Evolutionary conservation across 805 yeast genomes (phyloP).

Genomic region (Hanseniaspora pseudoguilliermondii): DNA sequence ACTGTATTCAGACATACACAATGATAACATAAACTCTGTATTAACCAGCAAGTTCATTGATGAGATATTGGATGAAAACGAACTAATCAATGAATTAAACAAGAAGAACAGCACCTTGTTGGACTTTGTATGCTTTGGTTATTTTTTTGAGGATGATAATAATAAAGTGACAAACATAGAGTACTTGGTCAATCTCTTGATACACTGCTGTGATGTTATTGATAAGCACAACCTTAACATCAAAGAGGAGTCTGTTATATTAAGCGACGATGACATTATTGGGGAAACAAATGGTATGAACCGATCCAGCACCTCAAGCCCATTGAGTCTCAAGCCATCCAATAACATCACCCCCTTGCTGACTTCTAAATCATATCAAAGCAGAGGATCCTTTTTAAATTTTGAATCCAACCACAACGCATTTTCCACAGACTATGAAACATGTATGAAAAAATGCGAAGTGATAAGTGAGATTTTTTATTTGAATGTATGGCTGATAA

Average conservation of each 20-base stretch:
- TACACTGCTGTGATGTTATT: slow-evolving; percentile 21
- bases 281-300: background rate
- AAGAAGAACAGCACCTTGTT: slow-evolving; percentile 30
- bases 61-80: slow-evolving; percentile 28
- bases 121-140: slow-evolving; percentile 41
- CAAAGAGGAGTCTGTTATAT: background rate
- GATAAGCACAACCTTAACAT: slow-evolving; percentile 8
- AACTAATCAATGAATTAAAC: slow-evolving; percentile 28
- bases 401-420: background rate
- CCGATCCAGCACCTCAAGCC: background rate
- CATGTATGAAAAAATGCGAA: slow-evolving; percentile 20
- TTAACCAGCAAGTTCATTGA: slow-evolving; percentile 25
- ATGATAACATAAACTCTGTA: background rate
- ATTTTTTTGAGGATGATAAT: slow-evolving; percentile 20
- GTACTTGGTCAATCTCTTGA: slow-evolving; percentile 23
- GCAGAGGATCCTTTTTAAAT: background rate
- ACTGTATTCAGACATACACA: background rate
- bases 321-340: slow-evolving; percentile 2
- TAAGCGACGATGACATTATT: slow-evolving; percentile 7
- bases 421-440: slow-evolving; percentile 2
- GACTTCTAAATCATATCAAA: background rate
- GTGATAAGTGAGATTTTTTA: slow-evolving; percentile 63
- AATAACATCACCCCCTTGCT: background rate
- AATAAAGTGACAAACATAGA: slow-evolving; percentile 22
- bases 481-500: slow-evolving; percentile 82